Conservation (phyloP, 257 asterid species). For the Thymus quinquecostatus region DNA sequence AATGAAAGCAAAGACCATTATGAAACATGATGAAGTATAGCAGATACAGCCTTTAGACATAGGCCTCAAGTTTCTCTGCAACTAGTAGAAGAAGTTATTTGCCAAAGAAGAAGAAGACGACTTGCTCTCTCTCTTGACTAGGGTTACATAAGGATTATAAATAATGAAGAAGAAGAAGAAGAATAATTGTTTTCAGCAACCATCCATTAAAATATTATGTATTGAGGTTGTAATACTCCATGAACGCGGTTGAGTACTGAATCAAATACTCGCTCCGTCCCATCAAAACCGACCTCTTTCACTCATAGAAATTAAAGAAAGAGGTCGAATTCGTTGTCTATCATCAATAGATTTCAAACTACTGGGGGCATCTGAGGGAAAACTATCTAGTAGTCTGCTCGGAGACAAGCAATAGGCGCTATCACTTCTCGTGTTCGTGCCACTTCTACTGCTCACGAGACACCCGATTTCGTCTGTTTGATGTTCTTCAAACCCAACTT, state of each 20-base stretch:
- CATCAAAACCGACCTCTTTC: too few relatives aligned
- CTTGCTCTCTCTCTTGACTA: too few relatives aligned
- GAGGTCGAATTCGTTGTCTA: too few relatives aligned
- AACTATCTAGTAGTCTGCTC: not conserved
- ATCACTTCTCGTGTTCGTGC: not conserved
- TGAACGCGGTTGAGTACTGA: too few relatives aligned
- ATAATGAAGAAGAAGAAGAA: too few relatives aligned
- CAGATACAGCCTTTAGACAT: not conserved
- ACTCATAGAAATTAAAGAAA: too few relatives aligned
- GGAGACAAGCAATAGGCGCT: not conserved
- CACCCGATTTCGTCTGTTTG: not conserved
- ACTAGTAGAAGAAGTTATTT: not conserved
- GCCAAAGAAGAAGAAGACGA: too few relatives aligned
- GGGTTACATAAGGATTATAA: too few relatives aligned
- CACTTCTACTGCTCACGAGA: not conserved
- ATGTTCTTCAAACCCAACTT: not conserved
- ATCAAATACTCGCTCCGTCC: too few relatives aligned
- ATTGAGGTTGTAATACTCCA: too few relatives aligned
- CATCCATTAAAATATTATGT: not conserved
- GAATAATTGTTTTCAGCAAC: not conserved
- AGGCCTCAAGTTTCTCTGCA: not conserved
- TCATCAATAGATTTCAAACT: not conserved
- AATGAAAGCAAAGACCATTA: not conserved
- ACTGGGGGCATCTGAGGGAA: not conserved
- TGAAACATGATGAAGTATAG: not conserved